Evolutionary conservation across 352 stramenopile species (phyloP).

Genomic region (Detonula confervacea): DNA sequence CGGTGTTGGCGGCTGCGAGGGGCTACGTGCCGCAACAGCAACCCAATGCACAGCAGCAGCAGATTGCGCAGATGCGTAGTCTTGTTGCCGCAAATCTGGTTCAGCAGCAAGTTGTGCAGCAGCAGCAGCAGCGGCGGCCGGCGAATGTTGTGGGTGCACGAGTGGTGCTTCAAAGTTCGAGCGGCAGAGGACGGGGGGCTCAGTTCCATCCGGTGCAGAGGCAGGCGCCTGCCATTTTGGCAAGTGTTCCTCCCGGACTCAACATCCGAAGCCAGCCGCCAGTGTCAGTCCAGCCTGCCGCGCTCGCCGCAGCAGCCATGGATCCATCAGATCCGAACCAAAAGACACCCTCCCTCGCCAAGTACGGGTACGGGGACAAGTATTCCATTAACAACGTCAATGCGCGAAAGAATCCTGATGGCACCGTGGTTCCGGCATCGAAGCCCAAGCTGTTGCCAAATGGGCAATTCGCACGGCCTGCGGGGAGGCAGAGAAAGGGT

Average conservation of each 20-base stretch:
- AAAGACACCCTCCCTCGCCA: slow-evolving; percentile 2
- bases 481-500: slow-evolving; percentile 68
- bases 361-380: slow-evolving; percentile 52
- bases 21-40: too few species aligned
- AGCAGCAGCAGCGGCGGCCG: slow-evolving; percentile 1
- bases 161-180: not conserved
- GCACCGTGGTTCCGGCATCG: slow-evolving; percentile 61
- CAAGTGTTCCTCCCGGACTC: too few species aligned
- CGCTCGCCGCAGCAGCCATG: not conserved
- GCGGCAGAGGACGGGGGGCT: not conserved
- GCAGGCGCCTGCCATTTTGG: not conserved
- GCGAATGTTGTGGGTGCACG: not conserved
- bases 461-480: slow-evolving; percentile 61
- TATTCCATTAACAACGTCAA: slow-evolving; percentile 61
- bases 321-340: not conserved
- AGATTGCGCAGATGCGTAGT: not conserved
- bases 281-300: not conserved
- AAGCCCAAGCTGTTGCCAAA: slow-evolving; percentile 68
- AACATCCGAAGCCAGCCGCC: not conserved
- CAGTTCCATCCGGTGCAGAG: slow-evolving; percentile 8
- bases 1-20: too few species aligned
- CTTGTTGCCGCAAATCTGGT: too few species aligned
- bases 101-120: not conserved
- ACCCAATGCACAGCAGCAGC: slow-evolving; percentile 8
- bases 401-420: slow-evolving; percentile 62